phyloP scores from a whole-genome alignment of 129 eudicot species.

The Flaveria linearis region DNA sequence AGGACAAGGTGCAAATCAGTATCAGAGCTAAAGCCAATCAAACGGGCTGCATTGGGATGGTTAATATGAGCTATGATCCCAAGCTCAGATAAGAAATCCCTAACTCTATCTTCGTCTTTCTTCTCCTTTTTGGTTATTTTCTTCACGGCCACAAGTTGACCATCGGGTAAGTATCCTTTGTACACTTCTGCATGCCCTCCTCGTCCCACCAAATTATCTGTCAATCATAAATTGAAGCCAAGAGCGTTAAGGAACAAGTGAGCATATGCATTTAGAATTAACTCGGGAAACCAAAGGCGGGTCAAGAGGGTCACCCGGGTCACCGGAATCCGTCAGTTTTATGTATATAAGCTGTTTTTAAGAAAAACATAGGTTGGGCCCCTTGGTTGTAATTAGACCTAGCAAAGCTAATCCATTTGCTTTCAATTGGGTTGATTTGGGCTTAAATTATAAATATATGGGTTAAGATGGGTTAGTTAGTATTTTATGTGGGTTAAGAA shows the following conservation, averaged over 20 bases:
- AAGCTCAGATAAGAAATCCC: constrained; percentile 82
- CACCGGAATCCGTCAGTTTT: too few relatives aligned
- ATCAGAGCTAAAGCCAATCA: constrained; percentile 75
- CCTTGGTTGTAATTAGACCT: too few relatives aligned
- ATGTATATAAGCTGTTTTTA: too few relatives aligned
- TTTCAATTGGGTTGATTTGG: too few relatives aligned
- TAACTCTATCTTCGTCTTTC: constrained; percentile 69
- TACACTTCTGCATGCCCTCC: constrained; percentile 99
- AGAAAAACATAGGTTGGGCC: too few relatives aligned
- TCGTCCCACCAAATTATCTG: constrained; percentile 81
- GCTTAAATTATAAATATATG: too few relatives aligned
- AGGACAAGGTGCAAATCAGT: constrained; percentile 82
- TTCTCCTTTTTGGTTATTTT: constrained; percentile 68
- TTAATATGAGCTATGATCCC: constrained; percentile 96
- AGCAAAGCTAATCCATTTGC: too few relatives aligned
- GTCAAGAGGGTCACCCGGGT: too few relatives aligned
- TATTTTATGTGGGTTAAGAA: too few relatives aligned
- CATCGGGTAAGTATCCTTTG: constrained; percentile 78
- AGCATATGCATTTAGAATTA: neutral
- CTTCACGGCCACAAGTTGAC: constrained; percentile 79
- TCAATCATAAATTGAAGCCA: constrained; percentile 6
- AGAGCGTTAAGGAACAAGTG: neutral
- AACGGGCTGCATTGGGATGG: constrained; percentile 80
- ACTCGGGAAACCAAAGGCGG: neutral
- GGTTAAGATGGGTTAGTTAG: too few relatives aligned